Conservation (phyloP, 441 rosid genomes). For the Gossypium lobatum region DNA sequence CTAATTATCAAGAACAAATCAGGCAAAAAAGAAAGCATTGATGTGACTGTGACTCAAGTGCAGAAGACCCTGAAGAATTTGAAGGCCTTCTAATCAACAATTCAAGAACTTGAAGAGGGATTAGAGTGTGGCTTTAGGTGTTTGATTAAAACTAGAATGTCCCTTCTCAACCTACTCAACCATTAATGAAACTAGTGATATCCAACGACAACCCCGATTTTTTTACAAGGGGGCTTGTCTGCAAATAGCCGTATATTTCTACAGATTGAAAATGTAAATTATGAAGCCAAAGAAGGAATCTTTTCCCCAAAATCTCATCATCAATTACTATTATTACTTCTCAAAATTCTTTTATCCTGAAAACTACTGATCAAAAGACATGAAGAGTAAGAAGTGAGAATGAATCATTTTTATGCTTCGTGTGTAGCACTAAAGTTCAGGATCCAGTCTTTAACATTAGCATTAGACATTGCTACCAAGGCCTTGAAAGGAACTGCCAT, state of each 20-base stretch:
- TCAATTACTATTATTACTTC: too few relatives aligned
- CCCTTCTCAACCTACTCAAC: constrained; percentile 32
- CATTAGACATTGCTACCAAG: neutral
- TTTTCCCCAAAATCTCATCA: neutral
- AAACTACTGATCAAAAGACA: neutral
- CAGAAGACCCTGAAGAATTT: constrained; percentile 9
- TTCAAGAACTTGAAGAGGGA: constrained; percentile 21
- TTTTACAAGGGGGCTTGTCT: neutral
- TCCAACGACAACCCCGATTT: neutral
- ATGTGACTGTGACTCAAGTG: neutral
- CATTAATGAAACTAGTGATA: neutral
- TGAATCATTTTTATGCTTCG: neutral
- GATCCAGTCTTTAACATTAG: neutral
- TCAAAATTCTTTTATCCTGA: neutral
- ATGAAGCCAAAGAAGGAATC: neutral
- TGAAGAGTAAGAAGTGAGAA: neutral
- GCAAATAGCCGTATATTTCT: neutral
- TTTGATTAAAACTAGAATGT: constrained; percentile 23
- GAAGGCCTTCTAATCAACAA: constrained; percentile 17
- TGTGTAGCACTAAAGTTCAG: neutral
- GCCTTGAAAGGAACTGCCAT: neutral
- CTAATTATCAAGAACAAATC: constrained; percentile 7
- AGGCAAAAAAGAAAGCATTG: constrained; percentile 8
- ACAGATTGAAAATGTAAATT: neutral
- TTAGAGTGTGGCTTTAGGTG: constrained; percentile 23